Evolutionary conservation across 352 stramenopile genomes (phyloP).

Genomic region (Globisporangium rhizosaccharum): DNA sequence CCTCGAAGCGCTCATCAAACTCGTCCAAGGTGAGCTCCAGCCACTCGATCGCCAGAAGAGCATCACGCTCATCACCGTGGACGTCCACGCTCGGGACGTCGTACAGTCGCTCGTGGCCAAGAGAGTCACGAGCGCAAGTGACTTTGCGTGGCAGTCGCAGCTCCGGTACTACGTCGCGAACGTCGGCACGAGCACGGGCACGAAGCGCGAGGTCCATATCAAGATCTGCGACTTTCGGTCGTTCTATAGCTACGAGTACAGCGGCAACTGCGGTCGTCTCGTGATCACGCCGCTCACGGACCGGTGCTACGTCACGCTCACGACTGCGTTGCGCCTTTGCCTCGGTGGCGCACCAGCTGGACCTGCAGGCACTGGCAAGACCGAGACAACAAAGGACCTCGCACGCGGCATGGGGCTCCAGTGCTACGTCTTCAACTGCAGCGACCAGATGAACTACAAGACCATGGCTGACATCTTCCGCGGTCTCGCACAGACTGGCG

Average conservation of each 20-base stretch:
- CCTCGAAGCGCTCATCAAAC: constrained; percentile 90
- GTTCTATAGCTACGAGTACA: constrained; percentile 96
- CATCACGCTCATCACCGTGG: constrained; percentile 97
- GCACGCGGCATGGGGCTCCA: constrained; percentile 69
- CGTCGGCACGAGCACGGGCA: constrained; percentile 25
- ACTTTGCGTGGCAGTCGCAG: constrained; percentile 95
- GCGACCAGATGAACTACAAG: constrained; percentile 93
- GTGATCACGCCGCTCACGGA: constrained; percentile 93
- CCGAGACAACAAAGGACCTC: constrained; percentile 83
- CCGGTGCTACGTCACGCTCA: constrained; percentile 87
- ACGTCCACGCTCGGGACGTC: constrained; percentile 95
- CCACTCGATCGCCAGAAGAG: constrained; percentile 87
- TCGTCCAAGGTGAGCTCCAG: constrained; percentile 85
- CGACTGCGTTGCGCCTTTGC: constrained; percentile 70
- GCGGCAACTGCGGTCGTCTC: constrained; percentile 89
- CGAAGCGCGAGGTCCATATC: constrained; percentile 77
- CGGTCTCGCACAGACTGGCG: constrained; percentile 91
- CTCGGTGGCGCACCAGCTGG: constrained; percentile 73
- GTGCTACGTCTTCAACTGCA: constrained; percentile 88
- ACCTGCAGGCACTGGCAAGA: constrained; percentile 83
- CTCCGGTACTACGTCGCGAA: constrained; percentile 90
- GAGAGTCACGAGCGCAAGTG: constrained; percentile 88
- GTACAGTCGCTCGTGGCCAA: constrained; percentile 90
- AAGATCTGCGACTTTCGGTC: constrained; percentile 89
- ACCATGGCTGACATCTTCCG: constrained; percentile 96